Conservation (phyloP, 2,329 filamentous ascomycete genomes). For the Trichoderma sp. region DNA sequence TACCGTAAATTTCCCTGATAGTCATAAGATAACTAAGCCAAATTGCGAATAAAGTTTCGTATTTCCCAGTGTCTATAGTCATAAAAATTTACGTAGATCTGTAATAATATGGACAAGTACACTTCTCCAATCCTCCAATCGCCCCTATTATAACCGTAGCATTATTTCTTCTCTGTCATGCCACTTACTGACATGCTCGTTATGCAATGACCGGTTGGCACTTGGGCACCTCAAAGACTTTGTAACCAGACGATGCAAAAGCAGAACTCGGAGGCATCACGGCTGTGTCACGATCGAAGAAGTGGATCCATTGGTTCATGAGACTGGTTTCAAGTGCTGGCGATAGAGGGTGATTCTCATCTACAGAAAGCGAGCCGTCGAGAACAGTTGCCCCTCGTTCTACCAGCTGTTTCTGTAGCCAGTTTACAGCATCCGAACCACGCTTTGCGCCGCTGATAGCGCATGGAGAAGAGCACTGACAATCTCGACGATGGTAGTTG, state of each 20-base stretch:
- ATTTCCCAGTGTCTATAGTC: neutral
- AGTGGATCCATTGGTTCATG: neutral
- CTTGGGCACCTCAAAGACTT: neutral
- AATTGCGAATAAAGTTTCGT: neutral
- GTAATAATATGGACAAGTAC: neutral
- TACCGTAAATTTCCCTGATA: neutral
- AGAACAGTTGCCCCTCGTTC: neutral
- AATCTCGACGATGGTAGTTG: neutral
- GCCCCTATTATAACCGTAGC: neutral
- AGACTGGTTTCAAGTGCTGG: neutral
- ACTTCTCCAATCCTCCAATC: neutral
- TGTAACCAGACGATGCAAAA: neutral
- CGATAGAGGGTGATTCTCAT: neutral
- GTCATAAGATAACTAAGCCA: neutral
- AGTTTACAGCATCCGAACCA: neutral
- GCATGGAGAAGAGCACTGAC: neutral
- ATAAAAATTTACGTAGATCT: neutral
- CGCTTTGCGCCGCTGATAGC: neutral
- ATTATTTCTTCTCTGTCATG: neutral
- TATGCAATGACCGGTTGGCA: neutral
- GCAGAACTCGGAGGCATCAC: neutral
- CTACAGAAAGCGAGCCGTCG: neutral
- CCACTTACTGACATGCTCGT: neutral
- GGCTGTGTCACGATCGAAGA: neutral
- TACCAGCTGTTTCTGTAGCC: neutral